These are phyloP conservation scores for Coprinellus micaceus DNA, from an alignment of 768 basidiomycete genomes.

Conservation along the genomic window DNA sequence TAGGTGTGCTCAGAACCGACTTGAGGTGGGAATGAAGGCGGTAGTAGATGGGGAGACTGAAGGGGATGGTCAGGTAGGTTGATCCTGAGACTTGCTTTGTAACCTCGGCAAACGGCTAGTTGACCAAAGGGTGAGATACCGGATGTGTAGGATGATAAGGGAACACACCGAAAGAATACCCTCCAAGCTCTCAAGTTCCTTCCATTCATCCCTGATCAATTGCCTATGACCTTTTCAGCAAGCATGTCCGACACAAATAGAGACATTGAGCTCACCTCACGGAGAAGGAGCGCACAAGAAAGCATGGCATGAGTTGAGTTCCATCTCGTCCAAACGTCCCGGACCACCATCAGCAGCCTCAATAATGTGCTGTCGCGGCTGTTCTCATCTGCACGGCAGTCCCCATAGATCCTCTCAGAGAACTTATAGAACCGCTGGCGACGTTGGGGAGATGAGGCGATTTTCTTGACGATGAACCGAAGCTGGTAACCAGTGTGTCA, in stretches of 20 bases:
- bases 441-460: conserved; percentile 28
- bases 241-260: conserved; percentile 11
- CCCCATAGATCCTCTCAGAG: conserved; percentile 12
- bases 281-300: conserved; percentile 17
- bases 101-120: conserved; percentile 28
- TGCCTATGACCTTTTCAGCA: too few species aligned
- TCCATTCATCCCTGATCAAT: conserved; percentile 24
- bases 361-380: conserved; percentile 2
- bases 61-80: conserved; percentile 25
- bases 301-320: too few species aligned
- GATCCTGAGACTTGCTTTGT: conserved; percentile 25
- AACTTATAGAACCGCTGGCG: conserved; percentile 21
- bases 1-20: not conserved
- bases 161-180: too few species aligned
- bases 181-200: conserved; percentile 14
- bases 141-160: too few species aligned
- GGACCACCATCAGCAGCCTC: conserved; percentile 23
- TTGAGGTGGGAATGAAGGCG: conserved; percentile 21
- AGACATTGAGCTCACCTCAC: conserved; percentile 19
- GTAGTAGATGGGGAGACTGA: conserved; percentile 27
- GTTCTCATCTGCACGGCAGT: not conserved
- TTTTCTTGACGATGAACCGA: conserved; percentile 26
- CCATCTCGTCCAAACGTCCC: conserved; percentile 31
- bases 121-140: too few species aligned
- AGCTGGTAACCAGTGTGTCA: too few species aligned